Conservation (phyloP, 2,329 filamentous ascomycete genomes). For the Talaromyces sp. region DNA sequence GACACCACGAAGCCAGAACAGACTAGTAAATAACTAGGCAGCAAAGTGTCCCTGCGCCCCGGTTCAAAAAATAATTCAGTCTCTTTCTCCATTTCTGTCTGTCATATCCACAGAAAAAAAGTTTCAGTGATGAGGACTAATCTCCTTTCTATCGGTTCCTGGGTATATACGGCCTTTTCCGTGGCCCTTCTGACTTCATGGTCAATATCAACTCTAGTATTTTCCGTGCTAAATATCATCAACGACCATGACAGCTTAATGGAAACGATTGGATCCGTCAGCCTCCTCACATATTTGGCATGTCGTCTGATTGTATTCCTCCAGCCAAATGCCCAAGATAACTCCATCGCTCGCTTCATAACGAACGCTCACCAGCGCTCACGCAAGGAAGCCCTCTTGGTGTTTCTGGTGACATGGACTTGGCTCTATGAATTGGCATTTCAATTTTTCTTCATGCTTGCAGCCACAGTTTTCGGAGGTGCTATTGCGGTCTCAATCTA, state of each 20-base stretch:
- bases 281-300: slow-evolving; percentile 22
- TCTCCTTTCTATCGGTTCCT: not conserved
- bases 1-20: too few relatives aligned
- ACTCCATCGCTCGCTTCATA: slow-evolving; percentile 15
- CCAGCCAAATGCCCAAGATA: not conserved
- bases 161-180: slow-evolving; percentile 4
- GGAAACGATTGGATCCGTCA: slow-evolving; percentile 14
- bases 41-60: too few relatives aligned
- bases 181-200: slow-evolving; percentile 13
- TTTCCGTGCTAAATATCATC: slow-evolving; percentile 19
- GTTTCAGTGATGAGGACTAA: not conserved
- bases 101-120: not conserved
- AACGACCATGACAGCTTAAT: slow-evolving; percentile 12
- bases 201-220: slow-evolving; percentile 10
- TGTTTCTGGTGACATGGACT: slow-evolving; percentile 8
- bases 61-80: too few relatives aligned
- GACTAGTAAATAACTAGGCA: too few relatives aligned
- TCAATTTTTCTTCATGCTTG: slow-evolving; percentile 11
- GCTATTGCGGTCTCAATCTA: slow-evolving; percentile 10
- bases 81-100: not conserved
- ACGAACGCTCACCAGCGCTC: slow-evolving; percentile 14
- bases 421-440: slow-evolving; percentile 15
- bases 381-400: slow-evolving; percentile 5
- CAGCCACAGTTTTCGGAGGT: slow-evolving; percentile 17
- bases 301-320: slow-evolving; percentile 14